Conservation (phyloP, 2,329 filamentous ascomycete genomes). For the Colletotrichum sansevieriae region DNA sequence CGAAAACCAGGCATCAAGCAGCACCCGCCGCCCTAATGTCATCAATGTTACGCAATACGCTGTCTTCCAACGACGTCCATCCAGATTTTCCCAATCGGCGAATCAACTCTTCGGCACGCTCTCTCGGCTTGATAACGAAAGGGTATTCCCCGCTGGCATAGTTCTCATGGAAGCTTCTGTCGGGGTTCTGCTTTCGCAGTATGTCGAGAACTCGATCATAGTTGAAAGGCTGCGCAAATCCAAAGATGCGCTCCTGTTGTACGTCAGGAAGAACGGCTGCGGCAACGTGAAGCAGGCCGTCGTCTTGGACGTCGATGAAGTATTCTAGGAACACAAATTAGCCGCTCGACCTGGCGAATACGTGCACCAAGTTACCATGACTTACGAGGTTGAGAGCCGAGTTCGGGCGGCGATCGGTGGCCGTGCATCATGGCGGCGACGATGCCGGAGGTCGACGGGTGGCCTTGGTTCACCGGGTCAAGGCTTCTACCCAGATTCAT, state of each 20-base stretch:
- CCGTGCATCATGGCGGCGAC: conserved; percentile 45
- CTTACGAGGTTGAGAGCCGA: conserved; percentile 5
- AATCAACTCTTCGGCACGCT: conserved; percentile 43
- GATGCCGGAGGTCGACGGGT: conserved; percentile 44
- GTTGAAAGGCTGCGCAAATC: conserved; percentile 60
- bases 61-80: conserved; percentile 43
- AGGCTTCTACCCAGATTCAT: conserved; percentile 47
- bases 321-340: conserved; percentile 50
- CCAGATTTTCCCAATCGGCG: conserved; percentile 37
- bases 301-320: conserved; percentile 62
- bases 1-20: not conserved
- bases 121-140: conserved; percentile 28
- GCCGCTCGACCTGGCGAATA: not conserved
- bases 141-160: conserved; percentile 39
- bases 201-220: conserved; percentile 57
- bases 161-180: conserved; percentile 44
- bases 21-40: not conserved
- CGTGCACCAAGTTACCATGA: not conserved
- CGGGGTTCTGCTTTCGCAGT: conserved; percentile 44
- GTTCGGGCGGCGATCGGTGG: not conserved
- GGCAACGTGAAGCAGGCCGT: conserved; percentile 64
- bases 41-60: conserved; percentile 13
- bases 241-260: conserved; percentile 65
- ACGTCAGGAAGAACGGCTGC: conserved; percentile 62
- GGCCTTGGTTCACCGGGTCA: conserved; percentile 43